Evolutionary conservation across 805 yeast genomes (phyloP), one percentile per base, ranked within the genome.

Genomic region (Jamesozyma lodderae): DNA sequence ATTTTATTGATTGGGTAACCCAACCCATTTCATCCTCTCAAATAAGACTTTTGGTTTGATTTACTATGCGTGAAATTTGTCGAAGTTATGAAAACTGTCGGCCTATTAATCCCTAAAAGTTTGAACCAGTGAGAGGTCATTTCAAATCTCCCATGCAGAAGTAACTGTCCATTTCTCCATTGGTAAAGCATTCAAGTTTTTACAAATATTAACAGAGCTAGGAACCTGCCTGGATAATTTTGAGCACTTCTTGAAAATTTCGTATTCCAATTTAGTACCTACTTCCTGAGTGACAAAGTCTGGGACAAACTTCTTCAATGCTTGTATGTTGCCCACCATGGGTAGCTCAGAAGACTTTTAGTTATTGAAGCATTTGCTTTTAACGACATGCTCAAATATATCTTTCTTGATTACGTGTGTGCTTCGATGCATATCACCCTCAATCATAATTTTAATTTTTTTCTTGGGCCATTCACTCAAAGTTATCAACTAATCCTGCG

Each of bases 11-110:
- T 46, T 45, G 63, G 63, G 51, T 41, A 63, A 17, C 66, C 66
- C 35, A 60, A 52, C 37, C 53, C 62, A 48, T 56, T 52, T 49
- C 67, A 60, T 41, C 84, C 85, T 52, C 64, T 57, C 45, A 72
- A 66, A 67, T 84, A 84, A 39, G 92, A 92, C 66, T 79, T 80
- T 25, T 94, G 94, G 64, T 81, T 72, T 24, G 95, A 94, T 69
- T 84, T 84, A 53, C 95, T 94, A 53, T 70, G 68, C 43, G 70
- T 66, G 47, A 84, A 90, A 60, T 75, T 77, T 62, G 79, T 86
- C 36, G 94, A 92, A 33, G 92, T 80, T 55, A 85, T 79, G 67
- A 85, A 84, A 33, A 75, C 70, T 46, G 78, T 75, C 33, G 95
- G 95, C 58, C 70, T 67, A 41, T 69, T 69, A 37, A 69, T 64